Evolutionary conservation across 306 rosid species (phyloP).

Genomic region (Malus asiatica): DNA sequence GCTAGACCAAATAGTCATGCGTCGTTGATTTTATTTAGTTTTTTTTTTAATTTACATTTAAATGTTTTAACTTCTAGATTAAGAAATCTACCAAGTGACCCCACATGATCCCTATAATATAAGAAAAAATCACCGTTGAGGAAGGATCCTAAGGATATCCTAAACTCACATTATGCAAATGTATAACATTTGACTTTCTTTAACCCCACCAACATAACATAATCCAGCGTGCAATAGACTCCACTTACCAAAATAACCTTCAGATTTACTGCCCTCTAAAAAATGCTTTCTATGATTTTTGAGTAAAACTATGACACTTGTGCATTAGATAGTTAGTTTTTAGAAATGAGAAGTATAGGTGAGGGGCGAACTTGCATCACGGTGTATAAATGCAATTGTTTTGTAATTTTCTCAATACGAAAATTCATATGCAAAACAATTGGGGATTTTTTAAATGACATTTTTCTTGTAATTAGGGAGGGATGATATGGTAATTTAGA

Average conservation of each 20-base stretch:
- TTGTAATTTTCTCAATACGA: too few relatives aligned
- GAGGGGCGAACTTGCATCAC: too few relatives aligned
- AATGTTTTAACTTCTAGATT: background rate
- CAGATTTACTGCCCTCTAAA: background rate
- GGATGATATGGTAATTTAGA: background rate
- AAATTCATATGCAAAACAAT: too few relatives aligned
- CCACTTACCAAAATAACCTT: background rate
- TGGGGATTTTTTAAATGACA: background rate
- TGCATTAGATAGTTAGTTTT: too few relatives aligned
- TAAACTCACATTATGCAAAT: background rate
- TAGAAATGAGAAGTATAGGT: too few relatives aligned
- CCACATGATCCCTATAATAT: background rate
- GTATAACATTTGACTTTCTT: background rate
- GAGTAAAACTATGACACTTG: too few relatives aligned
- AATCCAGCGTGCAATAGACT: background rate
- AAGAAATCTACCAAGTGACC: background rate
- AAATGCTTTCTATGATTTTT: too few relatives aligned
- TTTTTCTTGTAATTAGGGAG: background rate
- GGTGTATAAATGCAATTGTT: too few relatives aligned
- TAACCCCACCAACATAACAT: background rate
- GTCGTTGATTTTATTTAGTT: too few relatives aligned
- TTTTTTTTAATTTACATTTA: too few relatives aligned
- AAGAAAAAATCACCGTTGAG: background rate
- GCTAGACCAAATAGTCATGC: too few relatives aligned
- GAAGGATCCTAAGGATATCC: background rate